A percentile compares a stretch with the other conserved stretches of the same genome.
phyloP scores from a whole-genome alignment of 2,329 filamentous ascomycete genomes.

The Sporothrix inflata region DNA sequence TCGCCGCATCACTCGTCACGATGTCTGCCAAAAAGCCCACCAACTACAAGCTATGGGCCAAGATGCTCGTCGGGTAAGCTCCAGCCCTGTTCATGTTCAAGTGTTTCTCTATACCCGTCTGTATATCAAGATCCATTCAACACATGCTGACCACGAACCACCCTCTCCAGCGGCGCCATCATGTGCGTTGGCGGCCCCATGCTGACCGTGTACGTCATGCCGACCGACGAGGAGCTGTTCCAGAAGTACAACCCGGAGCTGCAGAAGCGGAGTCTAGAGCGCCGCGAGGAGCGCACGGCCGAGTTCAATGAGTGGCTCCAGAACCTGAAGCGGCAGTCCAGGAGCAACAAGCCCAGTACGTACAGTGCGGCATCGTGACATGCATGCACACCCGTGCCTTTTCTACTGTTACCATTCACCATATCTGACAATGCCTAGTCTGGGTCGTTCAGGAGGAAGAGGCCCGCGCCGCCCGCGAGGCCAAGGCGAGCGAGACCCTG shows the following conservation, averaged over 20 bases:
- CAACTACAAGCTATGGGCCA: conserved; percentile 64
- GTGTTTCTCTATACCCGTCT: neutral
- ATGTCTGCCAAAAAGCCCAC: conserved; percentile 44
- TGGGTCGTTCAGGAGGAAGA: conserved; percentile 57
- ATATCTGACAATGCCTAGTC: conserved; percentile 43
- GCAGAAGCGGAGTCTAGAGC: conserved; percentile 83
- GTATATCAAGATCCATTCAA: neutral
- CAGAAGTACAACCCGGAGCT: conserved; percentile 91
- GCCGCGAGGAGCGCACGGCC: conserved; percentile 72
- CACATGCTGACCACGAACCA: conserved; percentile 23
- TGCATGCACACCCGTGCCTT: neutral
- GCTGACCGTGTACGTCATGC: conserved; percentile 76
- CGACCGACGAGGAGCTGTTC: conserved; percentile 90
- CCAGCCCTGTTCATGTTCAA: neutral
- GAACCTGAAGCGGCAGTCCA: conserved; percentile 84
- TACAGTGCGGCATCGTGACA: conserved; percentile 30
- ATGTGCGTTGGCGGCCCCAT: conserved; percentile 84
- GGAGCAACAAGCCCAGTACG: conserved; percentile 89
- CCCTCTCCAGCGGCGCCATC: conserved; percentile 62
- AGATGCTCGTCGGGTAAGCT: conserved; percentile 72
- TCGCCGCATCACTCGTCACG: neutral
- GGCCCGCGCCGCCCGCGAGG: conserved; percentile 48
- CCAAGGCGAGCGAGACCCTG: conserved; percentile 42
- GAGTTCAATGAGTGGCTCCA: conserved; percentile 89
- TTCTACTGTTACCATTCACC: neutral